Evolutionary conservation across 1,139 yeast species (phyloP), one percentile per base, ranked within the genome.

Genomic region (Suzukiozyma palmioleophila): DNA sequence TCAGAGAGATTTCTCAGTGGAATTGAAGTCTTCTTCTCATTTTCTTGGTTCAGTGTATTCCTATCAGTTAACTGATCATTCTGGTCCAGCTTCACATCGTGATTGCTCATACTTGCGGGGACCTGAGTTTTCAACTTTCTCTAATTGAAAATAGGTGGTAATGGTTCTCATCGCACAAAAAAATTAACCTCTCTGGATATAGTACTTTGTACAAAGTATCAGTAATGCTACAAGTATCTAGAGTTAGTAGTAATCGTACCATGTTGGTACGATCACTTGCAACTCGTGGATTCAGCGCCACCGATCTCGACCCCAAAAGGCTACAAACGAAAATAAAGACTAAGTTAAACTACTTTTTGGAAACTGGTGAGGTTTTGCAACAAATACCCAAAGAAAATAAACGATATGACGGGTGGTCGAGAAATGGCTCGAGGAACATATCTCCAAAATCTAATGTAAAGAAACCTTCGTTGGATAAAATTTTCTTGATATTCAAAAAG

Each of bases 361-460:
- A 57, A 36, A 55, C 66, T 0, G 70, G 70, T 2, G 56, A 59
- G 38, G 46, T 61, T 26, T 37, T 52, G 36, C 48, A 44, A 28
- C 43, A 47, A 28, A 43, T 57, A 5, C 56, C 57, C 2, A 33
- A 34, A 8, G 26, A 8, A 6, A 18, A 13, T 24, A 11, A 24
- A 22, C 15, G 31, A 8, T 7, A 7, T 18, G 12, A 8, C 4
- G 14, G 16, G 14, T 10, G 16, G 16, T 8, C 15, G 8, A 12
- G 8, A 6, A 10, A 22, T 14, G 25, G 33, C 16, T 9, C 10
- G 4, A 31, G 25, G 13, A 15, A 11, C 21, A 9, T 7, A 16
- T 16, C n/a, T 11, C 24, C 11, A 10, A 25, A 14, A 8, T 10
- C 11, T 8, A 18, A 12, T 11, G 8, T 14, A 11, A 25, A 33